Evolutionary conservation across 2,329 filamentous ascomycete genomes (phyloP).

Genomic region (Ophiostoma novo-ulmi): DNA sequence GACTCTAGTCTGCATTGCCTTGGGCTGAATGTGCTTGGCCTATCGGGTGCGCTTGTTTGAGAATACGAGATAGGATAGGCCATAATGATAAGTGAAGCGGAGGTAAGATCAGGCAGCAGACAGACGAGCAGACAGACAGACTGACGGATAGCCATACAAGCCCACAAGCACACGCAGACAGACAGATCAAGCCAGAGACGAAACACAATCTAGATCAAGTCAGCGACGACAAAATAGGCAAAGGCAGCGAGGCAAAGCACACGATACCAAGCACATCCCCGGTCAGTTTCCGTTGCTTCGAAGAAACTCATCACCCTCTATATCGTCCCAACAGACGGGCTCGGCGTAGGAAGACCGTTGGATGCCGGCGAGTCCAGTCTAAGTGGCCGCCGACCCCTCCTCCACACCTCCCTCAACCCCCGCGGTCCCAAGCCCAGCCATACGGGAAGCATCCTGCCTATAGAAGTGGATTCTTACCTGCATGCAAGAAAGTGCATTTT

Average conservation of each 20-base stretch:
- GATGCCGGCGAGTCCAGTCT: slow-evolving; percentile 19
- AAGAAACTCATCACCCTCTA: not conserved
- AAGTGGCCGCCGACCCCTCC: slow-evolving; percentile 13
- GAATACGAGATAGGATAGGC: not conserved
- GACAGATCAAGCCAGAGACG: not conserved
- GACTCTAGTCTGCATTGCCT: not conserved
- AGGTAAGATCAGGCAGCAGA: not conserved
- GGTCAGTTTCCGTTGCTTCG: not conserved
- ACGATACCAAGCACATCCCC: not conserved
- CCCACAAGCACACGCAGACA: not conserved
- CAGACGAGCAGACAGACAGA: not conserved
- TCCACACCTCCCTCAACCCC: slow-evolving; percentile 22
- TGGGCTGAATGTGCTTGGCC: not conserved
- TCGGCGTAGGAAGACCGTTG: slow-evolving; percentile 17
- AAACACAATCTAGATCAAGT: not conserved
- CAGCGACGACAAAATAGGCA: not conserved
- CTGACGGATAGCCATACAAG: too few relatives aligned
- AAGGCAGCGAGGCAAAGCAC: not conserved
- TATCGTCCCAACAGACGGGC: slow-evolving; percentile 13
- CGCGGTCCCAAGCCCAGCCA: slow-evolving; percentile 26
- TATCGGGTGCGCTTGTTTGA: slow-evolving; percentile 5
- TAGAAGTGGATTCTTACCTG: slow-evolving; percentile 21
- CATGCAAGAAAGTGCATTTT: slow-evolving; percentile 7
- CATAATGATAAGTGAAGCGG: not conserved
- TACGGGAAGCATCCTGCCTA: slow-evolving; percentile 25